Evolutionary conservation across 179 eudicot species (phyloP).

Genomic region (Heliamphora pulchella): DNA sequence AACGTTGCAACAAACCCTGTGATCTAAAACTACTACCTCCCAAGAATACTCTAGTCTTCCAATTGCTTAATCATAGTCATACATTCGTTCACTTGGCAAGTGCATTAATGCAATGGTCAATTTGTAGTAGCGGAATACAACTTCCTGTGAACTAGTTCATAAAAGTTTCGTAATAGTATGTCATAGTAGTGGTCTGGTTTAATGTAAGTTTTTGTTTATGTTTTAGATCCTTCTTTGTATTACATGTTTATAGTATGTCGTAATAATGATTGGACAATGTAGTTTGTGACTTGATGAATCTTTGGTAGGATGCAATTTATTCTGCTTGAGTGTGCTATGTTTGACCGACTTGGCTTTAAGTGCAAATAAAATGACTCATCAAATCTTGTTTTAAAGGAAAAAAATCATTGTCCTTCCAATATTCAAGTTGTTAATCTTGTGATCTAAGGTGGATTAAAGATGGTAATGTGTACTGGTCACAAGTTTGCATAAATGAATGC

Average conservation of each 20-base stretch:
- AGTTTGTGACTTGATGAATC: constrained; percentile 1
- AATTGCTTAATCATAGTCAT: too few species aligned
- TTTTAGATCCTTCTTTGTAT: background rate
- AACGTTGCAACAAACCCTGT: too few species aligned
- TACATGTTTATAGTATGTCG: background rate
- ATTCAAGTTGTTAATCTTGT: background rate
- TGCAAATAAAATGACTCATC: background rate
- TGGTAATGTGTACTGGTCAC: background rate
- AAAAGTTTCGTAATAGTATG: too few species aligned
- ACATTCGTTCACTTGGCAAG: too few species aligned
- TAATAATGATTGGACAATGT: background rate
- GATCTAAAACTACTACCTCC: too few species aligned
- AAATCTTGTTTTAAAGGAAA: background rate
- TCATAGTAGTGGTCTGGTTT: background rate
- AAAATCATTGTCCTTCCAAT: background rate
- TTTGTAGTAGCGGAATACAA: too few species aligned
- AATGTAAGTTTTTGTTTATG: background rate
- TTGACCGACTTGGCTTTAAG: background rate
- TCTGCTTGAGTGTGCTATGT: background rate
- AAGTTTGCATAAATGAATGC: background rate
- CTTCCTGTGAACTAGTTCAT: too few species aligned
- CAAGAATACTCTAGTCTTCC: too few species aligned
- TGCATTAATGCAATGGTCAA: too few species aligned
- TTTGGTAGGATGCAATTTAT: background rate
- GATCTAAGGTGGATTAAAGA: background rate